These are phyloP conservation scores for Colletotrichum falcatum DNA, from an alignment of 2,329 filamentous ascomycete genomes.

Conservation along the genomic window DNA sequence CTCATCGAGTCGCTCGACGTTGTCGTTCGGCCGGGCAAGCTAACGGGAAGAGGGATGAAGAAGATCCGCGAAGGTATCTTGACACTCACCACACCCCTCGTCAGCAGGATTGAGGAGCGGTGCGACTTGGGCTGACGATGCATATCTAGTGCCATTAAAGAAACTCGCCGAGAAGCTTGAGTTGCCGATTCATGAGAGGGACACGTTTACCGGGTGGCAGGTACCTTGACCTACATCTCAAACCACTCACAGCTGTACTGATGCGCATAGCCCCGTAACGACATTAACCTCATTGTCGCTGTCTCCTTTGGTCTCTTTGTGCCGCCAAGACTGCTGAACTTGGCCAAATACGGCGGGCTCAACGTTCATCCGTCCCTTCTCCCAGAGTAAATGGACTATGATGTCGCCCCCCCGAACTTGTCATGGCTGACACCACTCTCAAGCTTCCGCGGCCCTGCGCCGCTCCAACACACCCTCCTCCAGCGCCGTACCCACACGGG, in stretches of 20 bases:
- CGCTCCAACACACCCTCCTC: constrained; percentile 87
- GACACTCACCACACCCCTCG: too few species aligned
- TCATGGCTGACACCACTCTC: constrained; percentile 5
- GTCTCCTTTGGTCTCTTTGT: constrained; percentile 96
- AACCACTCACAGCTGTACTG: constrained; percentile 4
- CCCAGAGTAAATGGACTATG: constrained; percentile 72
- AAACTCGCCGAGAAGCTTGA: constrained; percentile 70
- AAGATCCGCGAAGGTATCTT: constrained; percentile 71
- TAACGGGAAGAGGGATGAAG: constrained; percentile 80
- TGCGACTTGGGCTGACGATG: background rate
- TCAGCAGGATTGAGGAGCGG: background rate
- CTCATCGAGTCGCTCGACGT: constrained; percentile 85
- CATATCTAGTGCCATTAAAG: constrained; percentile 76
- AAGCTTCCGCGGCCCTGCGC: constrained; percentile 86
- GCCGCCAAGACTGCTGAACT: constrained; percentile 77
- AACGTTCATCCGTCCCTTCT: constrained; percentile 95
- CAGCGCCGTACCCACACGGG: constrained; percentile 72
- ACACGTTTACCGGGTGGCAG: constrained; percentile 86
- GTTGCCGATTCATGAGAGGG: constrained; percentile 78
- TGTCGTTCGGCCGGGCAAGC: constrained; percentile 83
- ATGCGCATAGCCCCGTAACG: constrained; percentile 62
- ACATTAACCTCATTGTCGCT: constrained; percentile 84
- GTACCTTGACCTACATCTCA: constrained; percentile 56
- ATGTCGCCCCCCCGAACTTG: constrained; percentile 13
- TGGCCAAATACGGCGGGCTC: constrained; percentile 83